Evolutionary conservation across 1,284 basidiomycete species (phyloP).

Genomic region (Boletellus sp.): DNA sequence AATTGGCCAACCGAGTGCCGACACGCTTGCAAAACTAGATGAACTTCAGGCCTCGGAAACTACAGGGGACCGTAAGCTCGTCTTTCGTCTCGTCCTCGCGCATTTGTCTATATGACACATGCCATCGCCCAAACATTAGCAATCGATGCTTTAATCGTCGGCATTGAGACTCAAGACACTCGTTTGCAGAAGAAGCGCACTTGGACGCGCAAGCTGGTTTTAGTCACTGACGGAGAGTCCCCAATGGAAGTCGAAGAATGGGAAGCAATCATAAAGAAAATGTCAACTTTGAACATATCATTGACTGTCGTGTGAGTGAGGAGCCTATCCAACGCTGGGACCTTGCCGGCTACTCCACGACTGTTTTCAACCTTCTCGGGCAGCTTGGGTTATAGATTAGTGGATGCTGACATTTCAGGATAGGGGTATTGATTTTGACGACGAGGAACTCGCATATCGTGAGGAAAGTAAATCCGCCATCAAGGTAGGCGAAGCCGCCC

Average conservation of each 20-base stretch:
- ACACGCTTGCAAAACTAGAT: conserved; percentile 72
- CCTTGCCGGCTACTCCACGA: background rate
- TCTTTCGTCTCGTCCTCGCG: background rate
- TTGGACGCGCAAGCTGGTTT: conserved; percentile 78
- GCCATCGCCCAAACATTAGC: conserved; percentile 44
- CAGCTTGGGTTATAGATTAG: background rate
- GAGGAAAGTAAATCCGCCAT: conserved; percentile 67
- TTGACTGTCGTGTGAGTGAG: conserved; percentile 63
- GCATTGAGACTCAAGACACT: conserved; percentile 68
- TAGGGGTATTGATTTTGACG: conserved; percentile 85
- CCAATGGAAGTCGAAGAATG: conserved; percentile 70
- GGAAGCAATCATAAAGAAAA: conserved; percentile 68
- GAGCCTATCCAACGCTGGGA: background rate
- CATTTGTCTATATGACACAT: background rate
- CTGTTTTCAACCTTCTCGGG: too few species aligned
- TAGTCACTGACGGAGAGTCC: conserved; percentile 79
- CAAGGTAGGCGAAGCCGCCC: conserved; percentile 49
- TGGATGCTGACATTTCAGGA: conserved; percentile 9
- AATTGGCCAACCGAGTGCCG: conserved; percentile 73
- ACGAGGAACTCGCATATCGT: conserved; percentile 58
- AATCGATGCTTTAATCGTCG: conserved; percentile 84
- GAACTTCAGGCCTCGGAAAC: conserved; percentile 58
- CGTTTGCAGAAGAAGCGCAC: conserved; percentile 62
- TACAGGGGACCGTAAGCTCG: conserved; percentile 64
- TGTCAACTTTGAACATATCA: conserved; percentile 55